Evolutionary conservation across 768 basidiomycete species (phyloP).

Genomic region (Psilocybe sp.): DNA sequence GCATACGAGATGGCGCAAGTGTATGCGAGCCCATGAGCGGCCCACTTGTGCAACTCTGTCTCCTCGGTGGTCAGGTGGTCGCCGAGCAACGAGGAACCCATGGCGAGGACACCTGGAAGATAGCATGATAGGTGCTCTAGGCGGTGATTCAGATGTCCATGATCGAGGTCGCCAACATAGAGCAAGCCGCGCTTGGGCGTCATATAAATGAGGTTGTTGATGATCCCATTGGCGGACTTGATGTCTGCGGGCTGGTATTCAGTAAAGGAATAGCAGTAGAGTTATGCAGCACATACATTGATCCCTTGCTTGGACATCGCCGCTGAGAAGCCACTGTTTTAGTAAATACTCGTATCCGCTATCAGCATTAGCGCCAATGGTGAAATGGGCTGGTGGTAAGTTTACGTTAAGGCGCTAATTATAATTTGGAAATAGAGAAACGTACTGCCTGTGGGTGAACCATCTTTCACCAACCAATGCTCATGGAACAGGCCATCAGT

Average conservation of each 20-base stretch:
- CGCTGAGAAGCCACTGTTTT: slow-evolving; percentile 59
- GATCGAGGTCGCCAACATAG: slow-evolving; percentile 54
- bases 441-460: slow-evolving; percentile 24
- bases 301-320: slow-evolving; percentile 42
- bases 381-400: slow-evolving; percentile 32
- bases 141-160: slow-evolving; percentile 34
- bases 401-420: background rate
- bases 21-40: slow-evolving; percentile 67
- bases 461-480: slow-evolving; percentile 25
- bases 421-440: background rate
- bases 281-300: slow-evolving; percentile 44
- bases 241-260: slow-evolving; percentile 34
- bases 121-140: slow-evolving; percentile 73
- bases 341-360: slow-evolving; percentile 70
- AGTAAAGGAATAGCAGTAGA: background rate
- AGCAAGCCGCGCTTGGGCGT: slow-evolving; percentile 56
- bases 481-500: slow-evolving; percentile 33
- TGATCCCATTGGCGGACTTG: slow-evolving; percentile 48
- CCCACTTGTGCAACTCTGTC: slow-evolving; percentile 59
- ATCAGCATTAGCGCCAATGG: slow-evolving; percentile 57
- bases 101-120: slow-evolving; percentile 62
- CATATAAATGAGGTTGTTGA: slow-evolving; percentile 55
- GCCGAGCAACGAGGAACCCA: slow-evolving; percentile 52
- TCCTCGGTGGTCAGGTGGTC: slow-evolving; percentile 24
- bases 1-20: slow-evolving; percentile 67